These are phyloP conservation scores for Komagataella pastoris DNA, from an alignment of 805 yeast species.

Conservation along the genomic window DNA sequence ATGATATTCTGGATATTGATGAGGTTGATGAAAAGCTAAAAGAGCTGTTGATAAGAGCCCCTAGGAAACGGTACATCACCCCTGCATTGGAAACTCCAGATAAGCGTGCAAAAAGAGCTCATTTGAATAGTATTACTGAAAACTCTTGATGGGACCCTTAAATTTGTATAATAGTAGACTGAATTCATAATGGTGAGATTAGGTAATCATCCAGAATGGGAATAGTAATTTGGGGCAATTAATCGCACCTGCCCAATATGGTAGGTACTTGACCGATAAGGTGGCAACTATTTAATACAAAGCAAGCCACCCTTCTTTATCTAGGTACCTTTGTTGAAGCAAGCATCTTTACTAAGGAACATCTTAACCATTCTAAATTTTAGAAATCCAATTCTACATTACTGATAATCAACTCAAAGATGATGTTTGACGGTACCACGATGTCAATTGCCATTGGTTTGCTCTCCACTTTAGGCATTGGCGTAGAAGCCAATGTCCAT, in stretches of 20 bases:
- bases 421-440: not conserved
- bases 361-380: not conserved
- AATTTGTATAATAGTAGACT: not conserved
- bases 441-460: not conserved
- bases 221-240: not conserved
- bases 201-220: not conserved
- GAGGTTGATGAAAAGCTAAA: slow-evolving; percentile 1
- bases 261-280: not conserved
- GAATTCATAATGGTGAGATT: not conserved
- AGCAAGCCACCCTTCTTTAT: not conserved
- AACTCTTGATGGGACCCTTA: slow-evolving; percentile 2
- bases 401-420: not conserved
- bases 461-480: not conserved
- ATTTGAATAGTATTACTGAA: not conserved
- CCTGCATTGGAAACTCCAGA: not conserved
- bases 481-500: slow-evolving; percentile 30
- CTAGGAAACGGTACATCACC: slow-evolving; percentile 8
- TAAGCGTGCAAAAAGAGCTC: not conserved
- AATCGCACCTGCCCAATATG: not conserved
- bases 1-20: slow-evolving; percentile 2
- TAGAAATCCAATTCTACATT: not conserved
- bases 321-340: not conserved
- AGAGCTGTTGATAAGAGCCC: slow-evolving; percentile 6
- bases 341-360: not conserved
- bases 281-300: not conserved